Conservation (phyloP, 2,329 filamentous ascomycete genomes). For the Pezicula rhizophila region DNA sequence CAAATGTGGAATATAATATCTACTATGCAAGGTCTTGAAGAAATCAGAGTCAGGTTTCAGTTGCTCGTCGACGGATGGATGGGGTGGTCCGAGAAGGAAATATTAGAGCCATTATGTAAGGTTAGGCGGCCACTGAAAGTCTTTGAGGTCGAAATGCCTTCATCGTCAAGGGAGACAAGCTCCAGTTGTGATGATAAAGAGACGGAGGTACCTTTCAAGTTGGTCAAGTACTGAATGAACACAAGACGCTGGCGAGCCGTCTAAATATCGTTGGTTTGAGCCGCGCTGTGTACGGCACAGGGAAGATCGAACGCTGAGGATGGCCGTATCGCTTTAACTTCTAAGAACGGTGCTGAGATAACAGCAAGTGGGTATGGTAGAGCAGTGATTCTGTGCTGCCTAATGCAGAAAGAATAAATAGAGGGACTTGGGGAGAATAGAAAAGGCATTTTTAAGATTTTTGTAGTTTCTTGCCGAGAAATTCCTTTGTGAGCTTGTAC, state of each 20-base stretch:
- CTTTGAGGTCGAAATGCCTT: slow-evolving; percentile 5
- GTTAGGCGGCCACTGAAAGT: slow-evolving; percentile 3
- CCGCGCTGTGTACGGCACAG: no score
- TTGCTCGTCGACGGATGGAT: slow-evolving; percentile 4
- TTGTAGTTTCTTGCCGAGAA: no score
- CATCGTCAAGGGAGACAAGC: background rate
- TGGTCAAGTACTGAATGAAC: background rate
- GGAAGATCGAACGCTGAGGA: no score
- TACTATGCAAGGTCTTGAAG: slow-evolving; percentile 6
- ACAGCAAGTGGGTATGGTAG: no score
- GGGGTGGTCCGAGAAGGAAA: slow-evolving; percentile 5
- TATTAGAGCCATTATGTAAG: slow-evolving; percentile 4
- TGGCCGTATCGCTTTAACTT: no score
- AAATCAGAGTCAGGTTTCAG: slow-evolving; percentile 7
- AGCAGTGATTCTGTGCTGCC: no score
- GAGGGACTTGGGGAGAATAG: no score
- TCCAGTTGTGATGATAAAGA: background rate
- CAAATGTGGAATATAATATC: slow-evolving; percentile 6
- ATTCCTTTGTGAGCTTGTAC: no score
- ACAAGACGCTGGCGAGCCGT: background rate
- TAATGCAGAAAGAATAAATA: no score
- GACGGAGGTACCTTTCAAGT: background rate
- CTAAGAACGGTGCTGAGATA: no score
- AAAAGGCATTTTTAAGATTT: no score
- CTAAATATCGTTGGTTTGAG: no score